Evolutionary conservation across 495 filamentous ascomycete species (phyloP), one percentile per base, ranked within the genome.

Genomic region (Xylaria curta): DNA sequence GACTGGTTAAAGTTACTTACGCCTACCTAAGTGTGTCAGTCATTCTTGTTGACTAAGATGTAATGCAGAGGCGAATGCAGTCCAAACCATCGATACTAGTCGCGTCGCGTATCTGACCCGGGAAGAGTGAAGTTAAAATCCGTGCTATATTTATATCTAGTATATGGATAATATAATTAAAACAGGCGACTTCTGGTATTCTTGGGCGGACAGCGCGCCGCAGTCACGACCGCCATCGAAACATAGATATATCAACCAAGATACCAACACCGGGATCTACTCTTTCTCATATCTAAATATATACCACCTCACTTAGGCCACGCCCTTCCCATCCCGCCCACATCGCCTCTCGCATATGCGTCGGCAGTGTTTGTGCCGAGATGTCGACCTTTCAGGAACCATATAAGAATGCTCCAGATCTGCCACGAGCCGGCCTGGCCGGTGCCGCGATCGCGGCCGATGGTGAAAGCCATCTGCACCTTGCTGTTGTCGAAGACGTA

Each of bases 341-440:
- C 63, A 60, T 67, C 59, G 4, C 76, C 78, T 28, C 47, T 74
- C 0, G 69, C 75, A 62, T 66, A 75, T 9, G 68, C 69, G 21
- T 19, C 64, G 10, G 76, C 72, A 19, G 69, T 49, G 24, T 80
- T 68, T 10, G 78, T 82, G 46, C 78, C 78, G 40, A 83, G 40
- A 54, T 78, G 60, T 13, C 75, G 63, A 0, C 82, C 81, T 80
- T 90, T 90, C 69, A 83, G 42, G 56, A 81, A 81, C 75, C 74
- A 78, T 21, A 89, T 80, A 61, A 89, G 54, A 63, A 79, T 81
- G 17, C 82, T 78, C 70, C 81, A 88, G 2, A 81, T 66, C 60
- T 76, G 80, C 72, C 81, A 82, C 4, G 77, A 77, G 53, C 84
- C 85, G 9, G 88, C 63, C 76, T 88, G 86, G 1, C 87, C 87